Percentiles rank a stretch among this genome's conserved stretches.
Evolutionary conservation across 352 stramenopile genomes (phyloP).

Genomic region (Globisporangium lucens): DNA sequence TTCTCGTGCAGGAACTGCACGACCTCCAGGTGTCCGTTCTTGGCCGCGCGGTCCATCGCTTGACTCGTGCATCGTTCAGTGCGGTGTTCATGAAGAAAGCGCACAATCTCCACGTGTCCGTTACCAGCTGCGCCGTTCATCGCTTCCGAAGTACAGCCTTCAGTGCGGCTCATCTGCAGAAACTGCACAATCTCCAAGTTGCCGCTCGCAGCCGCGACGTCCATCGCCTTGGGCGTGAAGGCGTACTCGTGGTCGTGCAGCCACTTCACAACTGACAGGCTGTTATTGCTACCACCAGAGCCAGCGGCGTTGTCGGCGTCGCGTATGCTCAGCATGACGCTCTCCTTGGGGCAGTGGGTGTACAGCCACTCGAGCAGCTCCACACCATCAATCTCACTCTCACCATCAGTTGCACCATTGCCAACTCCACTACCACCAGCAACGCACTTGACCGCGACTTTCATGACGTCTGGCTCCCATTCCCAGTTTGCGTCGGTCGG

Average conservation of each 20-base stretch:
- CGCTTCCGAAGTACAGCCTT: constrained; percentile 14
- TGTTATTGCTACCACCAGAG: background rate
- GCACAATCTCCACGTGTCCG: constrained; percentile 13
- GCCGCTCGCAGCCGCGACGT: constrained; percentile 13
- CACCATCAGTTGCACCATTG: background rate
- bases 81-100: constrained; percentile 16
- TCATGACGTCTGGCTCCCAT: constrained; percentile 12
- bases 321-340: background rate
- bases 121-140: constrained; percentile 9
- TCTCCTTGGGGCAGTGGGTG: background rate
- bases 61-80: constrained; percentile 13
- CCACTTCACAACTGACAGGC: constrained; percentile 5
- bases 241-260: constrained; percentile 8
- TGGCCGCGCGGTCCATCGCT: constrained; percentile 16
- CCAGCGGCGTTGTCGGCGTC: constrained; percentile 1
- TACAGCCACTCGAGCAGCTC: constrained; percentile 14
- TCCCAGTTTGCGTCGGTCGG: background rate
- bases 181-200: constrained; percentile 12
- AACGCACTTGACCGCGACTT: constrained; percentile 1
- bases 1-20: constrained; percentile 11
- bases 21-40: constrained; percentile 9
- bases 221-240: constrained; percentile 15
- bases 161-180: constrained; percentile 10
- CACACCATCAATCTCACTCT: background rate
- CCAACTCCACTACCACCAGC: background rate